phyloP scores from a whole-genome alignment of 1,284 basidiomycete genomes.

The Cutaneotrichosporon daszewskae region DNA sequence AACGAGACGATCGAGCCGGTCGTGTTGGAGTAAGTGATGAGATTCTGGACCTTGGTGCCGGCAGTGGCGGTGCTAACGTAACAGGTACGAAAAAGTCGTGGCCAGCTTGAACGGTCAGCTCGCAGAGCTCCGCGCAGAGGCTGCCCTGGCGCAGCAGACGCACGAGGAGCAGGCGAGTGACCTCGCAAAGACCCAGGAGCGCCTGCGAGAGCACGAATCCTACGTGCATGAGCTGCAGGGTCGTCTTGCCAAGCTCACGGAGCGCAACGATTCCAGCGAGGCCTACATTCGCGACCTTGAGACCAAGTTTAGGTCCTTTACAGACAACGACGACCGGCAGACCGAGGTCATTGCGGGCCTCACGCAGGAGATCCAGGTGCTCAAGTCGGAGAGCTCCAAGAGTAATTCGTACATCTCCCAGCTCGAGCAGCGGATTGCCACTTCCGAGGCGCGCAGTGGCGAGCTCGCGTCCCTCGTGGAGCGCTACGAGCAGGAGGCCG shows the following conservation, averaged over 20 bases:
- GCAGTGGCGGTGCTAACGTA: conserved; percentile 1
- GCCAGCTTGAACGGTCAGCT: conserved; percentile 84
- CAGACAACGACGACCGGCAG: conserved; percentile 69
- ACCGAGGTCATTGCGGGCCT: conserved; percentile 73
- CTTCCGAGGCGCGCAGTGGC: conserved; percentile 69
- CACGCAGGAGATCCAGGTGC: conserved; percentile 70
- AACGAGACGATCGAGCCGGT: conserved; percentile 96
- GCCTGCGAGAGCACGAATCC: conserved; percentile 70
- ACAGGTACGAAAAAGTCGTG: conserved; percentile 86
- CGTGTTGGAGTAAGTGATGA: conserved; percentile 68
- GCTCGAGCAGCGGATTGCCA: conserved; percentile 72
- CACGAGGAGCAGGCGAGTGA: conserved; percentile 84
- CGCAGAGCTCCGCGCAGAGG: conserved; percentile 77
- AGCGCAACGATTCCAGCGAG: conserved; percentile 86
- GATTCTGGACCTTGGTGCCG: not conserved
- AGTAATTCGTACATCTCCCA: conserved; percentile 80
- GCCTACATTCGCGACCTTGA: conserved; percentile 90
- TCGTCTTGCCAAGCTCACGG: conserved; percentile 72
- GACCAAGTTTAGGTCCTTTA: conserved; percentile 73
- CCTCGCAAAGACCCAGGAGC: conserved; percentile 59
- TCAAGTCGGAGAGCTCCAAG: conserved; percentile 68
- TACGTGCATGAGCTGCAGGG: conserved; percentile 79
- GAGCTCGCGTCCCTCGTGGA: conserved; percentile 66
- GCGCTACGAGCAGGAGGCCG: conserved; percentile 68
- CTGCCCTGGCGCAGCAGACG: conserved; percentile 42